These are phyloP conservation scores for Neurospora sp. DNA, from an alignment of 495 filamentous ascomycete species.

Conservation along the genomic window DNA sequence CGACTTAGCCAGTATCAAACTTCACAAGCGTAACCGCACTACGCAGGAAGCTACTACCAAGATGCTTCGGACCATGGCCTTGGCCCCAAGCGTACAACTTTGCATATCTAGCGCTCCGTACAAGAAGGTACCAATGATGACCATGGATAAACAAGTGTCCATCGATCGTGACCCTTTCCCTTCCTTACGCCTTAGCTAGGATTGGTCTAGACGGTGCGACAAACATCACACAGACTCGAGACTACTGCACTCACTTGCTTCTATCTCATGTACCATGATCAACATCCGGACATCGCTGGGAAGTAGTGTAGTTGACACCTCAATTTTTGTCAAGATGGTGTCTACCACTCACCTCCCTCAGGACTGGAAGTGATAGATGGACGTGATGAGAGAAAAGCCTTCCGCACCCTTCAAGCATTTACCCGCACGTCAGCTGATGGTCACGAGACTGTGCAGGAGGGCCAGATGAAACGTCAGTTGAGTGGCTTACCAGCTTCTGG, in stretches of 20 bases:
- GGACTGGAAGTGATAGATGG: not conserved
- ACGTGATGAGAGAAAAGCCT: not conserved
- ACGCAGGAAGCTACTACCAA: not conserved
- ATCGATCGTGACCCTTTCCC: not conserved
- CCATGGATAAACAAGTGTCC: not conserved
- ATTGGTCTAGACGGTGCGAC: not conserved
- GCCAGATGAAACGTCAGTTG: constrained; percentile 1
- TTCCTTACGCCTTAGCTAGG: not conserved
- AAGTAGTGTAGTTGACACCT: not conserved
- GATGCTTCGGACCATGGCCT: not conserved
- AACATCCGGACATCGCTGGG: not conserved
- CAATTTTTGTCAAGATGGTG: not conserved
- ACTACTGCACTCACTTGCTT: not conserved
- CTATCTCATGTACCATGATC: not conserved
- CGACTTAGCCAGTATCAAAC: not conserved
- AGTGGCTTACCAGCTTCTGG: not conserved
- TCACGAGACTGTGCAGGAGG: constrained; percentile 10
- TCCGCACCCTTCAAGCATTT: constrained; percentile 6
- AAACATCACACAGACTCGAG: not conserved
- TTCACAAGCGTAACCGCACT: not conserved
- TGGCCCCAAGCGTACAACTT: not conserved
- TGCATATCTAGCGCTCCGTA: not conserved
- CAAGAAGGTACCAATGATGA: not conserved
- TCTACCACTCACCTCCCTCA: not conserved
- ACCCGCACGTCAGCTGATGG: constrained; percentile 13